A percentile compares a stretch with the other conserved stretches of the same genome.
Evolutionary conservation across 345 rosid species (phyloP).

Genomic region (Salix suchowensis): DNA sequence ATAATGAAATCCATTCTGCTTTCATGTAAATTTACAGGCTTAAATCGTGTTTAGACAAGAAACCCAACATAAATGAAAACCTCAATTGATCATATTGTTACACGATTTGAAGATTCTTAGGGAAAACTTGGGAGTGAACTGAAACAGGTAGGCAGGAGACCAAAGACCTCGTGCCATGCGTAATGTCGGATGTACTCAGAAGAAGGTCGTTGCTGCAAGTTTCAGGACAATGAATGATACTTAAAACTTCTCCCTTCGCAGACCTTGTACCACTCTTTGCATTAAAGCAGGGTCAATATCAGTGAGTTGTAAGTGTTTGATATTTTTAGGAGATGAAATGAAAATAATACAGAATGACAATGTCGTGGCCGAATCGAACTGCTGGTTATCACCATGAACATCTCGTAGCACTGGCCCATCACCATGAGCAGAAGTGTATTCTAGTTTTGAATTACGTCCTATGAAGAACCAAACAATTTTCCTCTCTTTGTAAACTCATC

Average conservation of each 20-base stretch:
- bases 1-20: background rate
- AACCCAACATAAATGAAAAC: background rate
- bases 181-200: conserved; percentile 14
- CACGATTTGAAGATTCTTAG: background rate
- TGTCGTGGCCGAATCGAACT: too few species aligned
- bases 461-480: background rate
- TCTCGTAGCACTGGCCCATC: too few species aligned
- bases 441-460: background rate
- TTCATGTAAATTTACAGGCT: background rate
- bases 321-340: background rate
- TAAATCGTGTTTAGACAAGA: background rate
- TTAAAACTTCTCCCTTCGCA: background rate
- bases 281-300: conserved; percentile 20
- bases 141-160: conserved; percentile 9
- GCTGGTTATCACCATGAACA: background rate
- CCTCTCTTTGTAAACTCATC: too few species aligned
- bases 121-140: background rate
- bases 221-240: conserved; percentile 14
- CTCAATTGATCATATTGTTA: background rate
- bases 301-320: conserved; percentile 11
- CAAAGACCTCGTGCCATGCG: conserved; percentile 10
- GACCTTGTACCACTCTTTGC: background rate
- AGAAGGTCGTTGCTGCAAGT: conserved; percentile 16
- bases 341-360: background rate
- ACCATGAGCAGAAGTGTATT: too few species aligned